These are phyloP conservation scores for Aquilaria sinensis DNA, from an alignment of 345 rosid genomes.

Conservation along the genomic window DNA sequence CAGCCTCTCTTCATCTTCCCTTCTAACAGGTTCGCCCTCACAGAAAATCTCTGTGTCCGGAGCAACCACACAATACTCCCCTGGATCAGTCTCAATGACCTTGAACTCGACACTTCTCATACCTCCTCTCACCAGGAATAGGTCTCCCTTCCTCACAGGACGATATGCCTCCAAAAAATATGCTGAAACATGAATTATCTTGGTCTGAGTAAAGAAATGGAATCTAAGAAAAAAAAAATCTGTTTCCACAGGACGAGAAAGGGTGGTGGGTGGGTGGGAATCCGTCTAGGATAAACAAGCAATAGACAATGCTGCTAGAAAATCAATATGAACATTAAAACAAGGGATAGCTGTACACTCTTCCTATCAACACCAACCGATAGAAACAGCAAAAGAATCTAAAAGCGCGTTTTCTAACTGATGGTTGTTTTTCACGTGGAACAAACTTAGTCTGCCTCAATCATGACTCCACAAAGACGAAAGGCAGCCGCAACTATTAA, in stretches of 20 bases:
- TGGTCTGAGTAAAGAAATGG: background rate
- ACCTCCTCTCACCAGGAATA: constrained; percentile 65
- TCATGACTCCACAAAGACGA: no score
- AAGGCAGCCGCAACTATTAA: no score
- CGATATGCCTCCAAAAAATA: constrained; percentile 68
- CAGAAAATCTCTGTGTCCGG: constrained; percentile 71
- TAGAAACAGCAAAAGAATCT: no score
- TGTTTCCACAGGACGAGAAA: background rate
- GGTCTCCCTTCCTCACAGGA: constrained; percentile 61
- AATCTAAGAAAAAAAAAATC: background rate
- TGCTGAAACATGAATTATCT: constrained; percentile 22
- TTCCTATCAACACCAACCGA: no score
- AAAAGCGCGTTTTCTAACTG: no score
- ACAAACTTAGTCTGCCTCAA: no score
- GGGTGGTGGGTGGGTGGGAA: background rate
- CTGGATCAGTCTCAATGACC: constrained; percentile 51
- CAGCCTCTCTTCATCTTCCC: constrained; percentile 68
- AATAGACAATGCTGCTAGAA: no score
- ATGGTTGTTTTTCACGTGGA: no score
- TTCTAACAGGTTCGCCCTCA: constrained; percentile 61
- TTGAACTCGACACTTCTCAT: constrained; percentile 72
- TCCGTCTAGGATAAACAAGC: no score
- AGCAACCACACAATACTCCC: constrained; percentile 65
- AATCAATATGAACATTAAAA: background rate
- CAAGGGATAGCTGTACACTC: no score